These are phyloP conservation scores for Clarireedia homoeocarpa DNA, from an alignment of 2,329 filamentous ascomycete species.

Conservation along the genomic window DNA sequence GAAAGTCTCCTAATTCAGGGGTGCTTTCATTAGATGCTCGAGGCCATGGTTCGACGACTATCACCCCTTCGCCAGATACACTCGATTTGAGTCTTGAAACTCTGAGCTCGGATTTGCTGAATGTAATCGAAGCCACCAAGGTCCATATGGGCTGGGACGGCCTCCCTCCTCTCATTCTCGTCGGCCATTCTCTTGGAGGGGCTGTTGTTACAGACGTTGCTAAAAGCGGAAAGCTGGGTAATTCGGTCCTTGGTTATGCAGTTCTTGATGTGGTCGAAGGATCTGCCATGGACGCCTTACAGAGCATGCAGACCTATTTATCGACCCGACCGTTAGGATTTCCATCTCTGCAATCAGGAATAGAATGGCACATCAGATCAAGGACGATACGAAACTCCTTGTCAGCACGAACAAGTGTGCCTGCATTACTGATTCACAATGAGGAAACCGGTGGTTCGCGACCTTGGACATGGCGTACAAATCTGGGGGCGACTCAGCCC, in stretches of 20 bases:
- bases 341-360: constrained; percentile 65
- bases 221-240: constrained; percentile 55
- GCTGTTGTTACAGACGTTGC: constrained; percentile 84
- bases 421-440: constrained; percentile 58
- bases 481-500: constrained; percentile 72
- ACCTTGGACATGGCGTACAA: constrained; percentile 75
- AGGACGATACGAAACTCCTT: constrained; percentile 76
- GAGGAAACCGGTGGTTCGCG: constrained; percentile 26
- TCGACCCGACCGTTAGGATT: constrained; percentile 75
- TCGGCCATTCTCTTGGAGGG: constrained; percentile 89
- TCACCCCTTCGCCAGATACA: constrained; percentile 31
- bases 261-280: constrained; percentile 95
- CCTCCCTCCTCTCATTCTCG: constrained; percentile 68
- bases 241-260: constrained; percentile 70
- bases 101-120: constrained; percentile 63
- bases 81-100: constrained; percentile 66
- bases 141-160: constrained; percentile 62
- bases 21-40: constrained; percentile 80
- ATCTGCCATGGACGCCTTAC: constrained; percentile 87
- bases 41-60: constrained; percentile 71
- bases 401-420: constrained; percentile 83
- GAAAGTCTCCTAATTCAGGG: constrained; percentile 69
- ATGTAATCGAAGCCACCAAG: constrained; percentile 61
- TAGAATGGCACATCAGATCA: constrained; percentile 90
- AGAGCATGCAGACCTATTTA: constrained; percentile 90